These are phyloP conservation scores for Lachnellula arida DNA, from an alignment of 2,329 filamentous ascomycete species.

Conservation along the genomic window DNA sequence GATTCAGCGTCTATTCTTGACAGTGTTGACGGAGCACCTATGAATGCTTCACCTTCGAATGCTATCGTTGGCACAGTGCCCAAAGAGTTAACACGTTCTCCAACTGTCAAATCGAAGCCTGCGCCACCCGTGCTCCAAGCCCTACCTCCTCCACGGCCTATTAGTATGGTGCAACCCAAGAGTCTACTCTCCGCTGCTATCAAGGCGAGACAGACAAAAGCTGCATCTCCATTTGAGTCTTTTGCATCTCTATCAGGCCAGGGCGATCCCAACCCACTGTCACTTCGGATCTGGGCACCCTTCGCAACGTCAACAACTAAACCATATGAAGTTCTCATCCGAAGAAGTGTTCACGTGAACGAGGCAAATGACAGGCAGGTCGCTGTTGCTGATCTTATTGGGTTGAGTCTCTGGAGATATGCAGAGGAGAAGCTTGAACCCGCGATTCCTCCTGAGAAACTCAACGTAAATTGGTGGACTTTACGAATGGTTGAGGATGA, in stretches of 20 bases:
- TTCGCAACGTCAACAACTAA: conserved; percentile 61
- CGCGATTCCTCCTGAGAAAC: conserved; percentile 56
- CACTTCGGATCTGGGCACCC: conserved; percentile 71
- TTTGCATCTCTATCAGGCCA: conserved; percentile 75
- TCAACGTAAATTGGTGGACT: conserved; percentile 78
- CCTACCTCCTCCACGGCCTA: conserved; percentile 63
- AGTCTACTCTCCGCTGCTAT: conserved; percentile 69
- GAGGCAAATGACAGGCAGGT: conserved; percentile 58
- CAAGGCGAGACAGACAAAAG: conserved; percentile 66
- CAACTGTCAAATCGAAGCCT: conserved; percentile 59
- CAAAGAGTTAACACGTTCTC: conserved; percentile 54
- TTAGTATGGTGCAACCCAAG: conserved; percentile 64
- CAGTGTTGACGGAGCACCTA: conserved; percentile 43
- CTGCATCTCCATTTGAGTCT: conserved; percentile 66
- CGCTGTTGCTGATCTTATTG: conserved; percentile 76
- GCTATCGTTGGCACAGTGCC: conserved; percentile 62
- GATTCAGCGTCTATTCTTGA: conserved; percentile 44
- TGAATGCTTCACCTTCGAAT: conserved; percentile 53
- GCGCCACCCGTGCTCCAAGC: conserved; percentile 55
- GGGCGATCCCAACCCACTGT: conserved; percentile 70
- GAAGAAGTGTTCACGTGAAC: conserved; percentile 64
- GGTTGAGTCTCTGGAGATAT: conserved; percentile 72
- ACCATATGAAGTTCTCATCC: conserved; percentile 67
- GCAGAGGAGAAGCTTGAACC: conserved; percentile 72
- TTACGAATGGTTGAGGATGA: conserved; percentile 80